Conservation (phyloP, 306 rosid species). For the Citrullus mucosospermus region DNA sequence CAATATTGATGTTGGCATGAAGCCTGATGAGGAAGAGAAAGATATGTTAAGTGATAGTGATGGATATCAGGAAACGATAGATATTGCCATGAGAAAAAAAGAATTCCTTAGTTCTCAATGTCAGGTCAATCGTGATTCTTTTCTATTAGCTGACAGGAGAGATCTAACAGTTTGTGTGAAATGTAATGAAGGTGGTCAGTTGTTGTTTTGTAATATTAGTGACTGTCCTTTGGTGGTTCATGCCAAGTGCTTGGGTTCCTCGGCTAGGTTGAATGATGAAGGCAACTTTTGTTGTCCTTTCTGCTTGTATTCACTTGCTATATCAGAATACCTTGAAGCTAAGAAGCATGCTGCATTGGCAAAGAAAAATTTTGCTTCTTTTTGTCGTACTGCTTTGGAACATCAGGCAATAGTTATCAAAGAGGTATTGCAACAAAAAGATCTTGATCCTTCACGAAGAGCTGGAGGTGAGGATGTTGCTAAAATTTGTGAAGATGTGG, state of each 20-base stretch:
- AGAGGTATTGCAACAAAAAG: constrained; percentile 18
- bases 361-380: constrained; percentile 29
- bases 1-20: constrained; percentile 20
- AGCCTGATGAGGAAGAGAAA: constrained; percentile 12
- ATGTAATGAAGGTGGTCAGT: constrained; percentile 42
- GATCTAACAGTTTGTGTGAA: constrained; percentile 30
- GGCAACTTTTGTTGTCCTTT: constrained; percentile 56
- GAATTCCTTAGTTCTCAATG: constrained; percentile 28
- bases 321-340: constrained; percentile 45
- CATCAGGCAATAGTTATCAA: constrained; percentile 8
- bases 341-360: constrained; percentile 40
- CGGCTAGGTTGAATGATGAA: constrained; percentile 20
- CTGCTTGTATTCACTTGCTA: constrained; percentile 42
- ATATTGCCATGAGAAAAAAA: constrained; percentile 26
- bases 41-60: constrained; percentile 19
- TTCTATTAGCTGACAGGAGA: constrained; percentile 8
- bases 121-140: constrained; percentile 18
- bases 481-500: constrained; percentile 16
- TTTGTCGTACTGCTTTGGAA: constrained; percentile 20
- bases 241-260: constrained; percentile 39
- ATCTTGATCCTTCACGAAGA: constrained; percentile 6
- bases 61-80: constrained; percentile 23
- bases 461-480: constrained; percentile 17
- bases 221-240: constrained; percentile 56
- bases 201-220: constrained; percentile 38